Conservation (phyloP, 192 early-diverging fungal species). For the Coemansia sp. region DNA sequence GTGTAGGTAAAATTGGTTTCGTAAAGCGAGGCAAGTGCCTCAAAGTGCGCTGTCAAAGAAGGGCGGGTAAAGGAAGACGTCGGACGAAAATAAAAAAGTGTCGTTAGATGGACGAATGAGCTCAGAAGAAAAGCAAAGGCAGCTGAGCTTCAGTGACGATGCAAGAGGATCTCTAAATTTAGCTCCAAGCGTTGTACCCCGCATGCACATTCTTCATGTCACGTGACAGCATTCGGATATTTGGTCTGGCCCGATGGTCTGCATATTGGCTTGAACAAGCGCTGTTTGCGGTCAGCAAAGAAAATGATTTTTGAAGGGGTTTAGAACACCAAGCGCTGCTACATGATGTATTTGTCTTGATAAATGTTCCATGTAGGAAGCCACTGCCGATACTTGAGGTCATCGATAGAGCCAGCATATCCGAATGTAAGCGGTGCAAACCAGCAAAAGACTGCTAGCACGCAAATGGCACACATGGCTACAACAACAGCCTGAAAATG, state of each 20-base stretch:
- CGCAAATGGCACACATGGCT: constrained; percentile 16
- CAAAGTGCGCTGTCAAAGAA: not conserved
- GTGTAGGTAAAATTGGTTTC: not conserved
- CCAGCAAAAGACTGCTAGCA: constrained; percentile 52
- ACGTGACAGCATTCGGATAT: not conserved
- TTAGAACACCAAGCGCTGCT: not conserved
- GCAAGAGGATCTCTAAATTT: not conserved
- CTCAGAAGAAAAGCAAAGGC: not conserved
- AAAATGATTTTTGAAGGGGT: too few relatives aligned
- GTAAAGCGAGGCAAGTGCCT: not conserved
- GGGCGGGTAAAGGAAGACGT: not conserved
- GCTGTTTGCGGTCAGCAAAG: not conserved
- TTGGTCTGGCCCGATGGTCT: too few relatives aligned
- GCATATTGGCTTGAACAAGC: too few relatives aligned
- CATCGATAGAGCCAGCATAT: constrained; percentile 29
- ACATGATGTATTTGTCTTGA: constrained; percentile 14
- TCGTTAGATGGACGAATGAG: not conserved
- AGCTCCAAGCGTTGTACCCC: not conserved
- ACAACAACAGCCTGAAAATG: constrained; percentile 55
- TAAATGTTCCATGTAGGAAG: constrained; percentile 38
- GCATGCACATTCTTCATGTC: not conserved
- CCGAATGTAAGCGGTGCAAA: constrained; percentile 84
- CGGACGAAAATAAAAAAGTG: not conserved
- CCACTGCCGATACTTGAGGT: constrained; percentile 42
- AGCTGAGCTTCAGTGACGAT: not conserved